Percentiles rank a stretch among this genome's conserved stretches.
Conservation (phyloP, 345 rosid species). For the Tarenaya hassleriana region DNA sequence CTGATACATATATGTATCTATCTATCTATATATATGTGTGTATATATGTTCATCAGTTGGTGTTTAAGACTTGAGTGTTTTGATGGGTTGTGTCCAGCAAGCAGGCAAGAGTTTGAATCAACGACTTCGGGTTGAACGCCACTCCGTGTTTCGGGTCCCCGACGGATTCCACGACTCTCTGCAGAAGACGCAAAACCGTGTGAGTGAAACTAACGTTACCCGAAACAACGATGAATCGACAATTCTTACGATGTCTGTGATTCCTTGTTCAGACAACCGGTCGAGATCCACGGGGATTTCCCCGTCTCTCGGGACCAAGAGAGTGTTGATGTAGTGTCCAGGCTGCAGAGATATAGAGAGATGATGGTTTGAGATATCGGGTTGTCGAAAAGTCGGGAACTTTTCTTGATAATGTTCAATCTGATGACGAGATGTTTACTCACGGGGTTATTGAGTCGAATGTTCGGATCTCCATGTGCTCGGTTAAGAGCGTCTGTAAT, state of each 20-base stretch:
- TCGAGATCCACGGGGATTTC: slow-evolving; percentile 52
- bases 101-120: slow-evolving; percentile 52
- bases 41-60: too few species aligned
- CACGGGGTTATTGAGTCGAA: slow-evolving; percentile 52
- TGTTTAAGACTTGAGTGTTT: too few species aligned
- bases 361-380: neutral
- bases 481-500: slow-evolving; percentile 73
- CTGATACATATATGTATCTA: too few species aligned
- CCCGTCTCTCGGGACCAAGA: slow-evolving; percentile 75
- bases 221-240: slow-evolving; percentile 5
- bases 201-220: neutral
- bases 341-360: slow-evolving; percentile 52
- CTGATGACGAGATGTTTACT: slow-evolving; percentile 22
- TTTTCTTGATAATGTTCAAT: neutral
- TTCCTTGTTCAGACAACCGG: slow-evolving; percentile 57
- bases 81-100: slow-evolving; percentile 19
- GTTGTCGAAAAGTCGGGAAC: too few species aligned
- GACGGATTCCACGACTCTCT: slow-evolving; percentile 56
- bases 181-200: slow-evolving; percentile 19
- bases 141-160: slow-evolving; percentile 54
- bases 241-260: slow-evolving; percentile 51
- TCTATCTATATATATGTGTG: too few species aligned
- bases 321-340: slow-evolving; percentile 62
- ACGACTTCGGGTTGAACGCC: slow-evolving; percentile 55
- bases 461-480: slow-evolving; percentile 60